Base-by-base conservation (phyloP, 1,139 yeast species). In the Eremothecium gossypii region DNA sequence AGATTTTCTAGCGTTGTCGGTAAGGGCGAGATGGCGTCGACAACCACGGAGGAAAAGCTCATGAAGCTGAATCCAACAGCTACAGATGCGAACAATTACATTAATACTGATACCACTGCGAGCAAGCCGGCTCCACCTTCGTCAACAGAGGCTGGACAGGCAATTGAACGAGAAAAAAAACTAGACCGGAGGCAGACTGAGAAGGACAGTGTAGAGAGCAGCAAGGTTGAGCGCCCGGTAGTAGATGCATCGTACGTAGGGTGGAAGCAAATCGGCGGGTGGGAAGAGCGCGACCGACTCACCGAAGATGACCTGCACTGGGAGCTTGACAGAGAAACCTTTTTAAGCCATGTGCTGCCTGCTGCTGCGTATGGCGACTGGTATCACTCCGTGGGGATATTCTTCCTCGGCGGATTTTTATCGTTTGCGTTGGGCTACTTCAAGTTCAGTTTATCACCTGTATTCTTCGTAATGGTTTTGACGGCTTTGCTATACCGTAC, bases 191-290 rank as follows among this genome's bases (percentile, higher is more conserved):
- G 39, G 17, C 31, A 11, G 3, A 4, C 31, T 29, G 11, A n/a
- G 31, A 12, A 43, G 35, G 47, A 43, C 42, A 12, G 44, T 47
- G 2, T 42, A 36, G 9, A 30, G 12, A 14, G 39, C 6, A 29
- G 13, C 13, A 29, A 7, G 23, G 23, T 30, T 70, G 91, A 58
- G 29, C 27, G 37, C 7, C 62, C 67, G 38, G 63, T 79, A 1
- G 76, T 70, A 7, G 77, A 74, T 27, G 83, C 91, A 1, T 72
- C 87, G 0, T 79, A 73, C 56, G 71, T 86, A 44, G 97, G 97
- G 14, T 89, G 97, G 97, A 84, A 81, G 60, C 96, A 89, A 64
- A 89, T 84, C 39, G 91, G 94, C 11, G 84, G 87, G 20, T 89
- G 85, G 81, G 84, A 78, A 54, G 77, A 77, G 44, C 74, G 74